Evolutionary conservation across 306 rosid species (phyloP), one percentile per base, ranked within the genome.

Genomic region (Cucurbita pepo): DNA sequence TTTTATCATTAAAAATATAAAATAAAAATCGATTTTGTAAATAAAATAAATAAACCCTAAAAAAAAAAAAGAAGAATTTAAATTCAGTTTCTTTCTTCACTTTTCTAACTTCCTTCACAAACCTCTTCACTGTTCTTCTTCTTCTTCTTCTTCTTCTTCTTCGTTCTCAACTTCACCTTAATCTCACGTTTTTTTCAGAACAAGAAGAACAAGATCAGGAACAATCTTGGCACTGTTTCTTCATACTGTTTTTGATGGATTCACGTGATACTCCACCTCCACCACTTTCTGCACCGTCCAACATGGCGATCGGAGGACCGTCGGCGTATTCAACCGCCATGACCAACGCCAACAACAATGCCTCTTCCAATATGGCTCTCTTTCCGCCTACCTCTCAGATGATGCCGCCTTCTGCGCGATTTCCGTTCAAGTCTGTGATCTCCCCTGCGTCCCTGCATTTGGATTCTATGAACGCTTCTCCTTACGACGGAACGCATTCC

Each of bases 401-500:
- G 86, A 72, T 90, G 75, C 75, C 80, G 3, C 84, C 86, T 7
- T 37, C 75, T 18, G 51, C 81, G 7, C 87, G 90, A 70, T 93
- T 86, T 74, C 98, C 93, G 10, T 90, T 87, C 74, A 81, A 69
- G 79, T n/a, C 95, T 4, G 50, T 75, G 41, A 58, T 69, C 53
- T 74, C 76, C 37, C 79, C 75, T 7, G 64, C 80, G 7, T 8
- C 90, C 34, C 77, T 76, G 50, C 82, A 80, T 8, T 69, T 86
- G 56, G 96, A 90, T 36, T 77, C 90, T 14, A 69, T 84, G 11
- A 69, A 69, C 48, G 63, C 43, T 9, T 56, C 77, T 48, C 82
- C 89, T 0, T 91, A 80, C 75, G 97, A 90, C 18, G 90, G 96
- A 56, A 53, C 94, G 38, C 75, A 87, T 11, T 72, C 89, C 1